Percentiles rank a stretch among this genome's conserved stretches.
These are phyloP conservation scores for Avena eriantha DNA, from an alignment of 176 grass and related monocot species.

Conservation along the genomic window DNA sequence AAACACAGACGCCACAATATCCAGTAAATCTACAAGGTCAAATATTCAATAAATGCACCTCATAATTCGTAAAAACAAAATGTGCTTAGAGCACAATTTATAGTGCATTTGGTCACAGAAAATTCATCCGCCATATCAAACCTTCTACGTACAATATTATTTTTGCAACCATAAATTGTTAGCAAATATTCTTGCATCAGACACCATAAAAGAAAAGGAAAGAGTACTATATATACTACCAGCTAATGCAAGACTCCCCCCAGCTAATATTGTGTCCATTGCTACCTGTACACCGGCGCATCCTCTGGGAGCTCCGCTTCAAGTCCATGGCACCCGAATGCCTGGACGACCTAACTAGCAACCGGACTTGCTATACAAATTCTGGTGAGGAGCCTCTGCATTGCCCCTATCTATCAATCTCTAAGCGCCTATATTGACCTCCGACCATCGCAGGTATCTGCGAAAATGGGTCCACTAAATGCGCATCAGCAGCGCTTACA, in stretches of 20 bases:
- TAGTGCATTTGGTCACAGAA: neutral
- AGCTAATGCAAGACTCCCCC: neutral
- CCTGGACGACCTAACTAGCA: neutral
- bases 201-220: neutral
- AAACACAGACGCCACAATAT: too few species aligned
- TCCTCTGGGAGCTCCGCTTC: neutral
- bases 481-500: constrained; percentile 55
- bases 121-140: neutral
- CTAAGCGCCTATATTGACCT: neutral
- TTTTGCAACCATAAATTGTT: neutral
- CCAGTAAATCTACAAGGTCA: neutral
- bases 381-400: neutral
- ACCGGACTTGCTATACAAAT: neutral
- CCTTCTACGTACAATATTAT: neutral
- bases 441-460: constrained; percentile 7
- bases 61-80: neutral
- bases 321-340: constrained; percentile 13
- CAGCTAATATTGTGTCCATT: neutral
- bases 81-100: neutral
- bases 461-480: constrained; percentile 37
- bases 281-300: constrained; percentile 6
- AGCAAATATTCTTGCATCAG: neutral
- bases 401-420: neutral
- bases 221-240: neutral
- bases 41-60: neutral